phyloP scores from a whole-genome alignment of 768 basidiomycete species.

The Paxillus involutus region DNA sequence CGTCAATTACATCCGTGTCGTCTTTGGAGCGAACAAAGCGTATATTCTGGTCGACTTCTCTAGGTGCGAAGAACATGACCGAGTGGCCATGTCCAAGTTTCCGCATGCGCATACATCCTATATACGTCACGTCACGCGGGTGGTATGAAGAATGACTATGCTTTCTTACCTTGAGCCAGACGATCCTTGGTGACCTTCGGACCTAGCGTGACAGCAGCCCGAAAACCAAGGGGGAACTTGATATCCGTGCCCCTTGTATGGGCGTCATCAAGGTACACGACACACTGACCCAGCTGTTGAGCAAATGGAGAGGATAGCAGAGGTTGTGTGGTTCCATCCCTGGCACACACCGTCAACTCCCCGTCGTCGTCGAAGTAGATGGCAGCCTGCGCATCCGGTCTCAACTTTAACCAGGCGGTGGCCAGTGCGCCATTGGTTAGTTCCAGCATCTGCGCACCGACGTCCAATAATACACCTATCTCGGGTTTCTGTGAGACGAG shows the following conservation, averaged over 20 bases:
- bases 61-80: slow-evolving; percentile 44
- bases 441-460: slow-evolving; percentile 55
- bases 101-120: slow-evolving; percentile 52
- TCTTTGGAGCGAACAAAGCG: slow-evolving; percentile 24
- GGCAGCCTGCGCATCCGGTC: slow-evolving; percentile 33
- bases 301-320: slow-evolving; percentile 39
- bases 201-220: slow-evolving; percentile 49
- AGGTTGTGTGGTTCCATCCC: slow-evolving; percentile 34
- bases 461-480: slow-evolving; percentile 48
- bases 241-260: slow-evolving; percentile 48
- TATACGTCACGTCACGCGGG: slow-evolving; percentile 7
- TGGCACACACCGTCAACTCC: slow-evolving; percentile 31
- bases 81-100: slow-evolving; percentile 46
- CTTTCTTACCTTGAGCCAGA: slow-evolving; percentile 42
- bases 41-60: slow-evolving; percentile 40
- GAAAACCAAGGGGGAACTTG: slow-evolving; percentile 39
- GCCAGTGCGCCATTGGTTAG: slow-evolving; percentile 41
- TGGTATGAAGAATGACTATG: background rate
- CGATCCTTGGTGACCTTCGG: slow-evolving; percentile 50
- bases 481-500: slow-evolving; percentile 32
- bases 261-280: slow-evolving; percentile 52
- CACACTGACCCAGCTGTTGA: slow-evolving; percentile 40
- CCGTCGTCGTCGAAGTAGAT: slow-evolving; percentile 44
- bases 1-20: slow-evolving; percentile 1
- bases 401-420: slow-evolving; percentile 10